phyloP scores from a whole-genome alignment of 2,329 filamentous ascomycete genomes.

The Trichoderma brevicompactum region DNA sequence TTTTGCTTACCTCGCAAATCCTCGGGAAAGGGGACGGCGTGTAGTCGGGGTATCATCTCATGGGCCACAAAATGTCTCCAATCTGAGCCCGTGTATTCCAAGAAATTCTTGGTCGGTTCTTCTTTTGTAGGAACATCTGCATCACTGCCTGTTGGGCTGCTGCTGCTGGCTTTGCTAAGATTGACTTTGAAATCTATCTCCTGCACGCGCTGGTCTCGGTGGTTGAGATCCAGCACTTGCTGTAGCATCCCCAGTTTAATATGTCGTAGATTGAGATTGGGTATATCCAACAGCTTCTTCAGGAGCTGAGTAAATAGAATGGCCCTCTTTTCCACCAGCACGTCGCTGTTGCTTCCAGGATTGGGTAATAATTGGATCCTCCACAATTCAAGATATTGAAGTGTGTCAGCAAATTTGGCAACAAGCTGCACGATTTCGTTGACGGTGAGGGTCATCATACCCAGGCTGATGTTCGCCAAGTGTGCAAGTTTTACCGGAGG shows the following conservation, averaged over 20 bases:
- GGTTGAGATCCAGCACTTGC: background rate
- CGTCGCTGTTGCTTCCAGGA: background rate
- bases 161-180: background rate
- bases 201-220: too few species aligned
- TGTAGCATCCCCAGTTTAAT: slow-evolving; percentile 18
- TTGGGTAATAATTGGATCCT: slow-evolving; percentile 42
- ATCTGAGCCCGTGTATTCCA: slow-evolving; percentile 43
- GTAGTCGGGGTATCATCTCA: slow-evolving; percentile 35
- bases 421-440: slow-evolving; percentile 43
- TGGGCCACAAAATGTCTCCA: slow-evolving; percentile 42
- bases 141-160: background rate
- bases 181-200: background rate
- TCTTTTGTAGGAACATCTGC: too few species aligned
- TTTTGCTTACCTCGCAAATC: background rate
- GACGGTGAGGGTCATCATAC: slow-evolving; percentile 41
- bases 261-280: slow-evolving; percentile 40
- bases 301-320: slow-evolving; percentile 50
- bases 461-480: slow-evolving; percentile 51
- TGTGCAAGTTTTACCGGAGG: slow-evolving; percentile 39
- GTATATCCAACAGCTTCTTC: slow-evolving; percentile 39
- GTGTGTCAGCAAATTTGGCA: slow-evolving; percentile 49
- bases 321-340: slow-evolving; percentile 29
- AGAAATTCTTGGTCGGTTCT: background rate
- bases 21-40: background rate
- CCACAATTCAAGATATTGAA: slow-evolving; percentile 52